phyloP scores from a whole-genome alignment of 2,329 filamentous ascomycete species.

The Trichoderma sp. region DNA sequence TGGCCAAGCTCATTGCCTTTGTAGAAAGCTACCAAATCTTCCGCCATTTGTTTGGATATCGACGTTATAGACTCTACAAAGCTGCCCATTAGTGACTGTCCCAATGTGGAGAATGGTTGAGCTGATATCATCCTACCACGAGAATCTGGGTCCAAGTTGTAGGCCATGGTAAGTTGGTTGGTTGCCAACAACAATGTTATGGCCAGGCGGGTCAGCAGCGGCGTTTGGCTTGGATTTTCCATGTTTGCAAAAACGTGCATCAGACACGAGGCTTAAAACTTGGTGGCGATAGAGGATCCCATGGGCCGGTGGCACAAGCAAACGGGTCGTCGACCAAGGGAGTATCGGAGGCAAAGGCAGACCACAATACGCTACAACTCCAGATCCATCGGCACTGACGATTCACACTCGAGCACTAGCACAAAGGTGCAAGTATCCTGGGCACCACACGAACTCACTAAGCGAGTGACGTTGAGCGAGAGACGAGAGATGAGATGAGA shows the following conservation, averaged over 20 bases:
- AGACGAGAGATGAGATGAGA: conserved; percentile 13
- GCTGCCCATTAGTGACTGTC: background rate
- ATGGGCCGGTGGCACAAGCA: background rate
- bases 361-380: conserved; percentile 1
- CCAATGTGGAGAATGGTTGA: background rate
- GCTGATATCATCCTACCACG: conserved; percentile 33
- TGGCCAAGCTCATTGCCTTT: conserved; percentile 52
- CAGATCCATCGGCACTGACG: background rate
- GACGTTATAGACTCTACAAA: conserved; percentile 51
- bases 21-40: conserved; percentile 50
- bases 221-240: conserved; percentile 26
- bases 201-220: conserved; percentile 30
- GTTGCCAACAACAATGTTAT: conserved; percentile 33
- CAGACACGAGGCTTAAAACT: conserved; percentile 24
- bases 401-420: background rate
- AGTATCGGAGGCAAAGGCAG: conserved; percentile 2
- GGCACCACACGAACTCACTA: conserved; percentile 11
- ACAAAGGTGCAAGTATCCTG: background rate
- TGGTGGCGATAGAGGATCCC: conserved; percentile 1
- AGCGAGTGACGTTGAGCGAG: conserved; percentile 21
- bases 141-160: conserved; percentile 43
- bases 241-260: conserved; percentile 27
- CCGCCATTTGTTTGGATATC: conserved; percentile 52
- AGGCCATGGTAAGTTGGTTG: conserved; percentile 35
- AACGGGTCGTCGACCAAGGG: background rate